Base-by-base conservation (phyloP, 1,139 yeast genomes). In the Candida tetrigidarum region DNA sequence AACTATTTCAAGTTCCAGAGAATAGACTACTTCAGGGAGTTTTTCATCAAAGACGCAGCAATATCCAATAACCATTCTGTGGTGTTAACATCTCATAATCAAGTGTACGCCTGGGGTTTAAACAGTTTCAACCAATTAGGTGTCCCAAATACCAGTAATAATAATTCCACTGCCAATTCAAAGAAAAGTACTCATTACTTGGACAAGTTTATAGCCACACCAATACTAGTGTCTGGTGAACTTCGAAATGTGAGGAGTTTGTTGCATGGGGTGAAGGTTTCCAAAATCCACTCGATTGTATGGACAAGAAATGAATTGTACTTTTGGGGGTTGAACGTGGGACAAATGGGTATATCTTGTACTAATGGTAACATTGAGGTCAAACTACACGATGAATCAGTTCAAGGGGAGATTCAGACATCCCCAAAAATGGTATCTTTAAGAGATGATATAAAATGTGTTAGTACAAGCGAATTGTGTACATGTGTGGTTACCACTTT, bases 261-360 rank as follows among this genome's bases (percentile, higher is more conserved):
- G 10, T 59, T 82, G 4, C 62, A 64, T 11, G 90, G 91, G 0
- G 69, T 86, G 8, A 67, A 85, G 0, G 85, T 89, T 10, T 88
- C 97, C 2, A 82, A 78, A 39, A 74, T 85, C 18, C 96, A 89
- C 59, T 82, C 95, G 0, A 74, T 86, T 4, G 88, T 80, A 0
- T 86, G 74, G 53, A 71, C 86, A 0, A 71, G 69, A 23, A 63
- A 73, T 28, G 76, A 74, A 9, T 56, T 90, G 6, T 80, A 71
- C 50, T 66, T 83, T 32, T 90, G 96, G 96, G 98, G 98, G 0
- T 66, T 86, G 26, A 88, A 90, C 59, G 67, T 83, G 25, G 98
- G 98, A 0, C 97, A 92, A 60, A 83, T 92, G 84, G 96, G 96
- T 1, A 72, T 81, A 38, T 48, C 63, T 7, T 40, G 59, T 3